A percentile compares a stretch with the other conserved stretches of the same genome.
These are phyloP conservation scores for Pseudozyma thailandica DNA, from an alignment of 1,284 basidiomycete genomes.

Conservation along the genomic window DNA sequence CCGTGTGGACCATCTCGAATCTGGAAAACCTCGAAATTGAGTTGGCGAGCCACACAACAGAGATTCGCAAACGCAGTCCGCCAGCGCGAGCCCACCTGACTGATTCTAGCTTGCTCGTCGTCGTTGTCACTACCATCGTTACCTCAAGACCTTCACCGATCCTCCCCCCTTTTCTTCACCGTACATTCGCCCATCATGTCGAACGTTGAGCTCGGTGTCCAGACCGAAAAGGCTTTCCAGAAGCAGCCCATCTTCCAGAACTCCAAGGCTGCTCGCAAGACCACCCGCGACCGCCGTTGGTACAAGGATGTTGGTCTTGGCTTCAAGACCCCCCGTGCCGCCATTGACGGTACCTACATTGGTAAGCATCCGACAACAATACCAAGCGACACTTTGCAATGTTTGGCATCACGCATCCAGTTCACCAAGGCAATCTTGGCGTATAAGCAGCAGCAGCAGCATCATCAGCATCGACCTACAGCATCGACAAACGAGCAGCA, in stretches of 20 bases:
- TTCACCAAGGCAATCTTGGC: conserved; percentile 3
- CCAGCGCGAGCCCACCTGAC: conserved; percentile 1
- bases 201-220: conserved; percentile 66
- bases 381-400: not conserved
- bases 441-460: conserved; percentile 1
- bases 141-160: conserved; percentile 41
- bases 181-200: conserved; percentile 60
- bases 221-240: conserved; percentile 75
- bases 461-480: not conserved
- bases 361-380: conserved; percentile 67
- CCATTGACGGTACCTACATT: conserved; percentile 96
- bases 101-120: conserved; percentile 20
- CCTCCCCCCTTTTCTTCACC: conserved; percentile 40
- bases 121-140: conserved; percentile 39
- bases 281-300: conserved; percentile 96
- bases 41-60: not conserved
- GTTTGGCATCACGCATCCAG: too few relatives aligned
- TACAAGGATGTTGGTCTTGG: conserved; percentile 77
- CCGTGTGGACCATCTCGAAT: conserved; percentile 8
- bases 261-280: conserved; percentile 89
- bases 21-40: conserved; percentile 12
- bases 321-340: conserved; percentile 85
- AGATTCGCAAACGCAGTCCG: not conserved
- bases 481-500: not conserved
- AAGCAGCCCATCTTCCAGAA: conserved; percentile 98